These are phyloP conservation scores for Pseudonitzschia delicatissima DNA, from an alignment of 108 stramenopile species.

Conservation along the genomic window DNA sequence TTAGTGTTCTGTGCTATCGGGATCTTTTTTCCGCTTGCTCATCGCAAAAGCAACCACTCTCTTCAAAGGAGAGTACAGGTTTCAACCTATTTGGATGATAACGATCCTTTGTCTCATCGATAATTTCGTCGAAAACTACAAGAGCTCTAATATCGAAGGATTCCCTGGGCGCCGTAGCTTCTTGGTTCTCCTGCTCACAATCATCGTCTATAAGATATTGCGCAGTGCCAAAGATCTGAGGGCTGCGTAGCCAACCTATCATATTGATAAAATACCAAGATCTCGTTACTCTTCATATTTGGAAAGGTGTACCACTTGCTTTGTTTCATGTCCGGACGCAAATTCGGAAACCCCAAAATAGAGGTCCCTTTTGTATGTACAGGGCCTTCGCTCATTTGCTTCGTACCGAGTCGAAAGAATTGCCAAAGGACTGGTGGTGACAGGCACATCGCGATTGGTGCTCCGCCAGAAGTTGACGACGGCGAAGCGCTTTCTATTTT, in stretches of 20 bases:
- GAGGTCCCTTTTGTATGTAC: too few relatives aligned
- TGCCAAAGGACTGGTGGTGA: conserved; percentile 37
- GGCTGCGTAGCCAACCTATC: conserved; percentile 33
- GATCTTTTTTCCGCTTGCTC: conserved; percentile 31
- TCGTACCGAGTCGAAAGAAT: conserved; percentile 40
- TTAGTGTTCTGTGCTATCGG: background rate
- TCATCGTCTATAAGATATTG: conserved; percentile 19
- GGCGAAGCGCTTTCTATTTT: conserved; percentile 39
- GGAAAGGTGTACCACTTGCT: conserved; percentile 58
- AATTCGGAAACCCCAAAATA: conserved; percentile 32
- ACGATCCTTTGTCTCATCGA: conserved; percentile 41
- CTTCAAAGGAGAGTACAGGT: conserved; percentile 42
- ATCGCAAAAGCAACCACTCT: conserved; percentile 59
- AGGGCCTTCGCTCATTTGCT: too few relatives aligned
- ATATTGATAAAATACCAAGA: conserved; percentile 55
- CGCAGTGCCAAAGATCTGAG: conserved; percentile 62
- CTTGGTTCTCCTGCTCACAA: background rate
- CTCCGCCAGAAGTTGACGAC: conserved; percentile 55
- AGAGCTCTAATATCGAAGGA: conserved; percentile 59
- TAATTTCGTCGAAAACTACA: conserved; percentile 45
- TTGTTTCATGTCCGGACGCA: conserved; percentile 21
- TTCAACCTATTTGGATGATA: background rate
- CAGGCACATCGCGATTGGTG: conserved; percentile 18
- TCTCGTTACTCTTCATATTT: conserved; percentile 36
- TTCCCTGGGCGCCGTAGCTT: conserved; percentile 19